Evolutionary conservation across 1,139 yeast genomes (phyloP).

Genomic region (Nakaseomyces glabratus): DNA sequence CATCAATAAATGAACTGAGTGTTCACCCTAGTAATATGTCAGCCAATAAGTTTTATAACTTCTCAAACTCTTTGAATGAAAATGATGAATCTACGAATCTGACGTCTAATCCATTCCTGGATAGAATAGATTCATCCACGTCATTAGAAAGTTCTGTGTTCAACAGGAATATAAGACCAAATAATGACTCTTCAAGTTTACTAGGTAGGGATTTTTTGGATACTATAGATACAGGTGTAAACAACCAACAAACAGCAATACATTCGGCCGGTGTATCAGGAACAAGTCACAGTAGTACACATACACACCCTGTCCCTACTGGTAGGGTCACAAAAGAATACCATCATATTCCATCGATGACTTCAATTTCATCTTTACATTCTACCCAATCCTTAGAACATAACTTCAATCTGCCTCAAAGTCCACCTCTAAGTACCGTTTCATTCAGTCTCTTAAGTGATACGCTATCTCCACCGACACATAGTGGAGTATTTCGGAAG

Average conservation of each 20-base stretch:
- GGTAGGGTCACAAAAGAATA: conserved; percentile 28
- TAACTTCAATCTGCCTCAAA: conserved; percentile 23
- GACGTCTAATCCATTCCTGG: conserved; percentile 7
- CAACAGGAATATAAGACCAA: conserved; percentile 8
- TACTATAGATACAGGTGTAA: conserved; percentile 12
- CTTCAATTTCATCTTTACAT: conserved; percentile 27
- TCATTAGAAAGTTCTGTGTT: conserved; percentile 15
- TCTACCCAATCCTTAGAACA: conserved; percentile 29
- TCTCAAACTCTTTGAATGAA: no score
- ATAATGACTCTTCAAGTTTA: conserved; percentile 1
- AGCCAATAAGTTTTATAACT: no score
- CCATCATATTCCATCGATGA: conserved; percentile 25
- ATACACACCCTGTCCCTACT: conserved; percentile 5
- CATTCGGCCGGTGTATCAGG: no score
- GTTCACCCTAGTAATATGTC: no score
- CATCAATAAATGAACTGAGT: conserved; percentile 3
- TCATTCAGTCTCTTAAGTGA: conserved; percentile 8
- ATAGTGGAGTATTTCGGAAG: no score
- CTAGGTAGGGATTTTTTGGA: conserved; percentile 12
- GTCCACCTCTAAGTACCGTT: conserved; percentile 19
- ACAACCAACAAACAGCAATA: no score
- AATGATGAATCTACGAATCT: not conserved
- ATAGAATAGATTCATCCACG: conserved; percentile 12
- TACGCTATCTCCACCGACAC: conserved; percentile 9
- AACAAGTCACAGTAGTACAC: no score